Evolutionary conservation across 306 rosid species (phyloP).

Genomic region (Mucuna pruriens): DNA sequence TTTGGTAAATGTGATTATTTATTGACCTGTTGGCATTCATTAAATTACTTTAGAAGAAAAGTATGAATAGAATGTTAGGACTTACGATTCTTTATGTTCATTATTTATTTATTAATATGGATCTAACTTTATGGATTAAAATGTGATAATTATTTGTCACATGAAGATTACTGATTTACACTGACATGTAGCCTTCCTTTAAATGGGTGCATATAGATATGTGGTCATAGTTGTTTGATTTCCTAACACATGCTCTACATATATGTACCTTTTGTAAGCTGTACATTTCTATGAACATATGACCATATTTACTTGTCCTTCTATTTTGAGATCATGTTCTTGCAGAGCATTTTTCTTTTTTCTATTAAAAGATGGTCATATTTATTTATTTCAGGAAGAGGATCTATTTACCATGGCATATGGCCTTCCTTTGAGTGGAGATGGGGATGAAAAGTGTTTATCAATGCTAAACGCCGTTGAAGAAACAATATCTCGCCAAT

Average conservation of each 20-base stretch:
- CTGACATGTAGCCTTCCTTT: slow-evolving; percentile 28
- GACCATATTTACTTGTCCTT: slow-evolving; percentile 24
- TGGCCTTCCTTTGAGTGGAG: slow-evolving; percentile 90
- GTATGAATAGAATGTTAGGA: slow-evolving; percentile 27
- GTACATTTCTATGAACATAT: slow-evolving; percentile 12
- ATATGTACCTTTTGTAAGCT: neutral
- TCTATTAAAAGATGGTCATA: slow-evolving; percentile 14
- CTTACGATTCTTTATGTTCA: slow-evolving; percentile 24
- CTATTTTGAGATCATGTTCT: neutral
- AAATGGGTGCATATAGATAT: neutral
- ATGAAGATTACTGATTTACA: neutral
- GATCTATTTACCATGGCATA: slow-evolving; percentile 88
- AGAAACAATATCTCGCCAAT: slow-evolving; percentile 86
- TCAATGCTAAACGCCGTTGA: slow-evolving; percentile 89
- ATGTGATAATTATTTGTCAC: neutral
- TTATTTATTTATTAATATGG: slow-evolving; percentile 9
- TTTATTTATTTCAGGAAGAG: slow-evolving; percentile 80
- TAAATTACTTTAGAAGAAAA: slow-evolving; percentile 18
- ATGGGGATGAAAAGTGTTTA: slow-evolving; percentile 88
- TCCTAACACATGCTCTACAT: slow-evolving; percentile 12
- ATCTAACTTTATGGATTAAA: slow-evolving; percentile 18
- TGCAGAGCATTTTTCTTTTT: neutral
- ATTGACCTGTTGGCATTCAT: neutral
- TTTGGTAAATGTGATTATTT: slow-evolving; percentile 13
- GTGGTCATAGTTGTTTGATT: slow-evolving; percentile 16